Percentiles rank a stretch among this genome's conserved stretches.
Evolutionary conservation across 768 basidiomycete species (phyloP).

Genomic region (Leucocoprinus sp.): DNA sequence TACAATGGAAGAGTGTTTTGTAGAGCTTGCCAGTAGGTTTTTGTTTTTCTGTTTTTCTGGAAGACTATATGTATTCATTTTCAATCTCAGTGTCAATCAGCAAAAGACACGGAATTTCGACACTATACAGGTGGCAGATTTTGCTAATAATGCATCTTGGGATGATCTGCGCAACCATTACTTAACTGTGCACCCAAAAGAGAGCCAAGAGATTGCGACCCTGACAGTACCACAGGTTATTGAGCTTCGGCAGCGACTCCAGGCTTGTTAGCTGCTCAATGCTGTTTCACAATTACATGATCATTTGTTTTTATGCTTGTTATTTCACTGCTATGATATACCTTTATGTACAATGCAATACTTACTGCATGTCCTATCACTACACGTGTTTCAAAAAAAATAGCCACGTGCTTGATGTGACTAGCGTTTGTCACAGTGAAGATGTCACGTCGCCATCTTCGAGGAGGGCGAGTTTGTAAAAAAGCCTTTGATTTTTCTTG

Average conservation of each 20-base stretch:
- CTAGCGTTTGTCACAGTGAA: background rate
- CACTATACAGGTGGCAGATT: slow-evolving; percentile 17
- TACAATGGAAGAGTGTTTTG: slow-evolving; percentile 25
- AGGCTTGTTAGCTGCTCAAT: too few species aligned
- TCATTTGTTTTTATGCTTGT: too few species aligned
- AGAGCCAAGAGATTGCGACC: slow-evolving; percentile 26
- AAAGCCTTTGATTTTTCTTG: slow-evolving; percentile 6
- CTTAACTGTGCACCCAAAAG: slow-evolving; percentile 24
- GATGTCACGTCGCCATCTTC: slow-evolving; percentile 11
- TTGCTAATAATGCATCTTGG: slow-evolving; percentile 25
- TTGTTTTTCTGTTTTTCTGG: background rate
- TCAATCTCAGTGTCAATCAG: slow-evolving; percentile 6
- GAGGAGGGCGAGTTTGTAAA: slow-evolving; percentile 5
- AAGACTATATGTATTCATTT: background rate
- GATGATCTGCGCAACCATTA: slow-evolving; percentile 28
- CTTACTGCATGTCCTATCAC: too few species aligned
- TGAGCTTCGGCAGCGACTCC: slow-evolving; percentile 26
- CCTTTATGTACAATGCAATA: too few species aligned
- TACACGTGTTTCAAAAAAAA: too few species aligned
- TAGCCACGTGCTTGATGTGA: too few species aligned
- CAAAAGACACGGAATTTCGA: slow-evolving; percentile 9
- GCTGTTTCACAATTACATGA: too few species aligned
- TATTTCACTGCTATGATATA: too few species aligned
- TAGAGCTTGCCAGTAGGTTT: slow-evolving; percentile 29
- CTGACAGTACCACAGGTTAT: slow-evolving; percentile 26